Percentiles rank a stretch among this genome's conserved stretches.
Conservation (phyloP, 495 filamentous ascomycete genomes). For the Hypomontagnella monticulosa region DNA sequence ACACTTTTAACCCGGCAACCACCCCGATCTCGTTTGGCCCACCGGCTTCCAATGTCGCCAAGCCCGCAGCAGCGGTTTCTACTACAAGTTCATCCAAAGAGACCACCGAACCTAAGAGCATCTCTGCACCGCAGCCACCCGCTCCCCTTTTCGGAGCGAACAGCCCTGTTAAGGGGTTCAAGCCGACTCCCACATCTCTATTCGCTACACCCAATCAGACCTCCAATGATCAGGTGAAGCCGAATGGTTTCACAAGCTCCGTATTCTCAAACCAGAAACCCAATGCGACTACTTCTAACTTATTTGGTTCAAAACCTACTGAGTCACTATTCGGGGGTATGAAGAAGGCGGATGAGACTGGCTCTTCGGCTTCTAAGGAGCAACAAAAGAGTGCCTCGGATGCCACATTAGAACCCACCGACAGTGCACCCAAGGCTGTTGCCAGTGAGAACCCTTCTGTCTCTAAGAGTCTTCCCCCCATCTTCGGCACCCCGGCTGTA, state of each 20-base stretch:
- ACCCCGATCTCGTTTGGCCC: slow-evolving; percentile 44
- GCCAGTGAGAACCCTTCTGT: slow-evolving; percentile 36
- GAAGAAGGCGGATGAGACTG: slow-evolving; percentile 41
- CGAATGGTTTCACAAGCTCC: slow-evolving; percentile 20
- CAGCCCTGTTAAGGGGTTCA: slow-evolving; percentile 18
- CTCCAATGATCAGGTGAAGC: slow-evolving; percentile 13
- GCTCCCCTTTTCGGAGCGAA: slow-evolving; percentile 30
- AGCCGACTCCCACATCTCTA: slow-evolving; percentile 18
- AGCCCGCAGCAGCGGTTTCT: slow-evolving; percentile 17
- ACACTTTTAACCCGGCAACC: slow-evolving; percentile 45
- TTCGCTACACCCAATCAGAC: slow-evolving; percentile 25
- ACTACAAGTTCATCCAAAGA: slow-evolving; percentile 9
- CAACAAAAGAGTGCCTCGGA: slow-evolving; percentile 35
- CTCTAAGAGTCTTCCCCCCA: slow-evolving; percentile 17
- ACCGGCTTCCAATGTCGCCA: slow-evolving; percentile 9
- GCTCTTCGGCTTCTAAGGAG: slow-evolving; percentile 38
- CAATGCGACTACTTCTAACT: slow-evolving; percentile 15
- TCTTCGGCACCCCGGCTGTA: slow-evolving; percentile 43
- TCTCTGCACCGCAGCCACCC: slow-evolving; percentile 21
- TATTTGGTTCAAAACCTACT: slow-evolving; percentile 33
- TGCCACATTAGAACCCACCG: background rate
- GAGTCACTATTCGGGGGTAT: slow-evolving; percentile 41
- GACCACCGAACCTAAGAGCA: slow-evolving; percentile 4
- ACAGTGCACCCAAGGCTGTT: slow-evolving; percentile 14
- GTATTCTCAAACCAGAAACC: slow-evolving; percentile 26